A percentile compares a stretch with the other conserved stretches of the same genome.
phyloP scores from a whole-genome alignment of 257 asterid species.

The Fraxinus quadrangulata region DNA sequence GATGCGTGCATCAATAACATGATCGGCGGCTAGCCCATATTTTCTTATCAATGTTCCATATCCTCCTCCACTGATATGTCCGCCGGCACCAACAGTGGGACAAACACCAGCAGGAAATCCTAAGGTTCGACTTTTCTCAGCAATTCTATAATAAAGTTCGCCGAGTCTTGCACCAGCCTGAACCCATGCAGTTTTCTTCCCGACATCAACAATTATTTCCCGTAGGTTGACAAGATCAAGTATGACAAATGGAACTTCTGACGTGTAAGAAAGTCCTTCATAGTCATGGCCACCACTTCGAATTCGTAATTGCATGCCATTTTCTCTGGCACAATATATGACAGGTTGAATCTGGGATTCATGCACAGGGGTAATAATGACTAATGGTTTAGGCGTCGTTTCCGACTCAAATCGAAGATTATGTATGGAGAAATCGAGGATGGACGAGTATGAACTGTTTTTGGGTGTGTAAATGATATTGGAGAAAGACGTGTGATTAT shows the following conservation, averaged over 20 bases:
- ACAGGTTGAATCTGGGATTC: neutral
- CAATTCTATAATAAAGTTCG: no score
- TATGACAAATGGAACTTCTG: neutral
- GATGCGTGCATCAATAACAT: neutral
- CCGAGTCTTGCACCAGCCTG: no score
- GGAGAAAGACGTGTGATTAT: slow-evolving; percentile 5
- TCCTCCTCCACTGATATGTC: neutral
- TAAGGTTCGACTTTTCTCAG: neutral
- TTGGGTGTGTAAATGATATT: slow-evolving; percentile 20
- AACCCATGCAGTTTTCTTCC: no score
- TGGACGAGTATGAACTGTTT: slow-evolving; percentile 27
- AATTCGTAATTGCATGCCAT: neutral
- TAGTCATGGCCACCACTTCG: neutral
- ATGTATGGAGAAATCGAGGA: slow-evolving; percentile 28
- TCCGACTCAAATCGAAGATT: slow-evolving; percentile 27
- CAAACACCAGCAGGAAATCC: neutral
- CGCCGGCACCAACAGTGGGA: neutral
- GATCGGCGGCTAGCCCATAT: neutral
- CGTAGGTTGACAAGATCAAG: neutral
- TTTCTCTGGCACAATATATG: neutral
- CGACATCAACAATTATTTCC: neutral
- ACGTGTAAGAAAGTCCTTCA: neutral
- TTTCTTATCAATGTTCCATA: neutral
- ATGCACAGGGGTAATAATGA: neutral
- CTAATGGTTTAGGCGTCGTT: no score